These are phyloP conservation scores for Boletus mariae DNA, from an alignment of 1,284 basidiomycete genomes.

Conservation along the genomic window DNA sequence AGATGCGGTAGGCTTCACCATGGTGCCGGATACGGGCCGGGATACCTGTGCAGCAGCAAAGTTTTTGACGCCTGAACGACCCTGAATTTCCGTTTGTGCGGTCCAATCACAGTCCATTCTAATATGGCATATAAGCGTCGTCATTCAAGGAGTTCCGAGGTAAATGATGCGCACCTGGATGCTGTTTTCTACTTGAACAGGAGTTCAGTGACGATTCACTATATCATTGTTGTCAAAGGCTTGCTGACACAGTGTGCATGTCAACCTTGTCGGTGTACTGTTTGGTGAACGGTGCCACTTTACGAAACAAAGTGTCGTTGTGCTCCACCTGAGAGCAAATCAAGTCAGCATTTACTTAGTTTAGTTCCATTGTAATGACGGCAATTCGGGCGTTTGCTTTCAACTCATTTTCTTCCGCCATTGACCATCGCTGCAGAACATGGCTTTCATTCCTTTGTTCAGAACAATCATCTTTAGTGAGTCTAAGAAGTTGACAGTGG, in stretches of 20 bases:
- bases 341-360: background rate
- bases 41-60: background rate
- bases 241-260: background rate
- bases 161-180: background rate
- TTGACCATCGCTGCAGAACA: constrained; percentile 6
- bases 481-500: background rate
- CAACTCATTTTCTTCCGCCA: background rate
- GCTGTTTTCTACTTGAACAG: background rate
- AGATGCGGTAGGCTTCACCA: background rate
- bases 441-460: constrained; percentile 25
- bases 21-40: background rate
- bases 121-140: background rate
- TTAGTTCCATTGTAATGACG: background rate
- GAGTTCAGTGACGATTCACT: background rate
- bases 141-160: background rate
- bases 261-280: background rate
- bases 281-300: background rate
- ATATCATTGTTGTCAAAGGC: background rate
- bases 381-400: background rate
- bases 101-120: background rate
- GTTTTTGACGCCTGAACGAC: constrained; percentile 4
- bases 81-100: constrained; percentile 5
- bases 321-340: background rate
- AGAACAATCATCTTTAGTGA: constrained; percentile 24
- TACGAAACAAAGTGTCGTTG: background rate